Conservation (phyloP, 106 monocot genomes). For the Alisma plantagoaquatica region DNA sequence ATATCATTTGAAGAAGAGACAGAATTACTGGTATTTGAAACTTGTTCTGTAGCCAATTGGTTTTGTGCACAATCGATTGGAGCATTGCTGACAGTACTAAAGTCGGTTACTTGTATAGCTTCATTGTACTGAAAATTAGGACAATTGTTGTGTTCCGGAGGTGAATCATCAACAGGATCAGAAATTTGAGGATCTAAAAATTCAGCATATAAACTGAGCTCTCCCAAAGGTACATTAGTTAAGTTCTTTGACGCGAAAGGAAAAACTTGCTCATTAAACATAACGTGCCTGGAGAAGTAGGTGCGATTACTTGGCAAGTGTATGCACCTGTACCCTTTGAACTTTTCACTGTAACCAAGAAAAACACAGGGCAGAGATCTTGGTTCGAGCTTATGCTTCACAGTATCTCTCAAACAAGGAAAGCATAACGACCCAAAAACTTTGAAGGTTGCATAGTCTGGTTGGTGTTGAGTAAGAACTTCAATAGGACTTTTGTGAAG, state of each 20-base stretch:
- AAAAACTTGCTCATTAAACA: background rate
- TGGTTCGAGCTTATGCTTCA: background rate
- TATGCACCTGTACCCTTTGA: background rate
- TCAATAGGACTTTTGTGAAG: background rate
- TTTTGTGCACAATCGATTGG: too few species aligned
- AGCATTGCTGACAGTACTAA: too few species aligned
- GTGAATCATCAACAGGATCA: background rate
- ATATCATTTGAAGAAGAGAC: too few species aligned
- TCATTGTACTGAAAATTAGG: background rate
- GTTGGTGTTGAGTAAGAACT: background rate
- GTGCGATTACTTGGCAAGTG: background rate
- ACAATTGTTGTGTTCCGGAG: background rate
- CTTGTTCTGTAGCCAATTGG: too few species aligned
- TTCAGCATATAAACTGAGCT: background rate
- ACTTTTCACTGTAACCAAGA: background rate
- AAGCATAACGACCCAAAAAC: constrained; percentile 1
- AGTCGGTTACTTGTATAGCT: too few species aligned
- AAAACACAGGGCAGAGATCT: background rate
- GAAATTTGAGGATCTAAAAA: background rate
- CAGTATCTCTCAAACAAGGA: background rate
- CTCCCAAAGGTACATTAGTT: background rate
- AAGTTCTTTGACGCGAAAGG: too few species aligned
- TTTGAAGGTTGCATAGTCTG: background rate
- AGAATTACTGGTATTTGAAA: too few species aligned
- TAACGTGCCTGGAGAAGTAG: background rate